Evolutionary conservation across 129 eudicot genomes (phyloP).

Genomic region (carrot (Daucus carota)): DNA sequence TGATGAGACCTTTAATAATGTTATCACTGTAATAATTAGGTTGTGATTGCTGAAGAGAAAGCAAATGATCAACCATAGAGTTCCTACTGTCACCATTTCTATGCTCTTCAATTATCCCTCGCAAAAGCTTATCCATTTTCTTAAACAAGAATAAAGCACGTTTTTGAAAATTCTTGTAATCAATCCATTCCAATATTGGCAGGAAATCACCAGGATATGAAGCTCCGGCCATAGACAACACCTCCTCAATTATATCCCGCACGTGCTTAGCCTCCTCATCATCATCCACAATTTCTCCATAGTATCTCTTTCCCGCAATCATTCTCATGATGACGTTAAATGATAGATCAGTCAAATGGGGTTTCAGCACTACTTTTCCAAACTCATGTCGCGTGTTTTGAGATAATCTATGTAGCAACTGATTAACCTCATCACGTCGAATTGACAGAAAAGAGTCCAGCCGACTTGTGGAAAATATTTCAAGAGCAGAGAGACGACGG

Average conservation of each 20-base stretch:
- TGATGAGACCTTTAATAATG: conserved; percentile 25
- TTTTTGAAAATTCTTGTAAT: conserved; percentile 20
- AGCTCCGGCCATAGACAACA: conserved; percentile 8
- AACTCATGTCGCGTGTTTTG: neutral
- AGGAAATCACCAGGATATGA: conserved; percentile 24
- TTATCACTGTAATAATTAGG: conserved; percentile 21
- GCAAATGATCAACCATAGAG: conserved; percentile 28
- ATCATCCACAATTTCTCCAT: conserved; percentile 14
- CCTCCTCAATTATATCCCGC: conserved; percentile 19
- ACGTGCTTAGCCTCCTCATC: conserved; percentile 16
- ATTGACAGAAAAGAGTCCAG: conserved; percentile 21
- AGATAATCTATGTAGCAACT: conserved; percentile 7
- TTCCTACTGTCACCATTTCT: conserved; percentile 14
- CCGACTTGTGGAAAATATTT: conserved; percentile 37
- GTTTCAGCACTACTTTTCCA: conserved; percentile 20
- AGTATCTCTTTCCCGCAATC: conserved; percentile 31
- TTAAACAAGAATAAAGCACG: neutral
- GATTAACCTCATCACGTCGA: conserved; percentile 24
- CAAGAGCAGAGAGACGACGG: conserved; percentile 27
- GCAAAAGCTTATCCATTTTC: conserved; percentile 11
- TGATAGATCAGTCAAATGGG: conserved; percentile 17
- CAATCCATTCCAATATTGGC: conserved; percentile 31
- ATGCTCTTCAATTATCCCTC: conserved; percentile 23
- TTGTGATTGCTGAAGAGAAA: conserved; percentile 26
- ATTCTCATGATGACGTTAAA: conserved; percentile 29